phyloP scores from a whole-genome alignment of 1,284 basidiomycete species.

The Ganoderma meredithae region DNA sequence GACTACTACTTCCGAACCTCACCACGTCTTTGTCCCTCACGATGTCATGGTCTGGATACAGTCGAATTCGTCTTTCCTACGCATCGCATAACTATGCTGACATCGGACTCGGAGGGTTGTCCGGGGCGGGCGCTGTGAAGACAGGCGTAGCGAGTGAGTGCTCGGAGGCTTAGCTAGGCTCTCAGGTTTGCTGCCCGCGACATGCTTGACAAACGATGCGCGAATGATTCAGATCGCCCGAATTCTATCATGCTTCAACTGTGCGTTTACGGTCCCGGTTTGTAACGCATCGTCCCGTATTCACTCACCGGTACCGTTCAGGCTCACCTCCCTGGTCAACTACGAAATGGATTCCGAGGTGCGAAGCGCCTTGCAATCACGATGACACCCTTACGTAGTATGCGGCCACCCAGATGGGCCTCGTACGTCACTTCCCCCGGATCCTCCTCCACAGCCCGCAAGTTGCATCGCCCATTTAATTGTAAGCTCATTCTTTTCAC shows the following conservation, averaged over 20 bases:
- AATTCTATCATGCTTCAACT: constrained; percentile 27
- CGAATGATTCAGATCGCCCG: constrained; percentile 74
- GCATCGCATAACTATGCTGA: background rate
- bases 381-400: constrained; percentile 16
- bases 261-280: constrained; percentile 18
- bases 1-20: too few species aligned
- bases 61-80: background rate
- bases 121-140: too few species aligned
- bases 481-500: constrained; percentile 20
- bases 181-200: too few species aligned
- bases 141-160: too few species aligned
- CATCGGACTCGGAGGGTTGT: background rate
- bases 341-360: too few species aligned
- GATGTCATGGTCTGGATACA: background rate
- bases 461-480: constrained; percentile 22
- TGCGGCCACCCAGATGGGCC: constrained; percentile 11
- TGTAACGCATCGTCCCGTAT: too few species aligned
- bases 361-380: constrained; percentile 21
- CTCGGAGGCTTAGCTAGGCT: too few species aligned
- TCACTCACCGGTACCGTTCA: constrained; percentile 19
- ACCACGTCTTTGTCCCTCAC: too few species aligned
- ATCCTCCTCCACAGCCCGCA: constrained; percentile 20
- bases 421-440: constrained; percentile 14
- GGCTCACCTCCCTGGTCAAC: constrained; percentile 26
- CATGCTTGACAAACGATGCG: constrained; percentile 70